Evolutionary conservation across 495 filamentous ascomycete genomes (phyloP).

Genomic region (Penicillium dipodomyicola): DNA sequence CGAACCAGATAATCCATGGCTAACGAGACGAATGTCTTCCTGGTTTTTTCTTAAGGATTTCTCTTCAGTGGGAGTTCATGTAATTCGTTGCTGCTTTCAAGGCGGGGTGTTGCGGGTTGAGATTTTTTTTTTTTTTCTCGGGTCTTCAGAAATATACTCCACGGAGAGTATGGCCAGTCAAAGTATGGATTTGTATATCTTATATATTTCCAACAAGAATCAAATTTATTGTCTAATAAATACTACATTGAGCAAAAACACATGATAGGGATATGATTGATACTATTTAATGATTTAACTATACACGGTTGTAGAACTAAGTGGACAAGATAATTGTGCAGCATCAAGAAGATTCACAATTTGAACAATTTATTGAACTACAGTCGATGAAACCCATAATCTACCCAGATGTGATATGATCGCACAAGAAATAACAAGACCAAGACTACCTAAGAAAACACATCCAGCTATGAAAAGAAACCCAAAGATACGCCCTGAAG

Average conservation of each 20-base stretch:
- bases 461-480: constrained; percentile 9
- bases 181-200: not conserved
- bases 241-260: not conserved
- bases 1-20: constrained; percentile 81
- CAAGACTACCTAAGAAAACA: constrained; percentile 6
- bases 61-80: constrained; percentile 1
- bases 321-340: constrained; percentile 3
- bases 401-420: constrained; percentile 6
- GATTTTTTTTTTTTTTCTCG: constrained; percentile 13
- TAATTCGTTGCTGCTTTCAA: constrained; percentile 1
- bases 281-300: not conserved
- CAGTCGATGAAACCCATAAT: not conserved
- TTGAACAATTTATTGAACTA: not conserved
- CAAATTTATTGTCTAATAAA: not conserved
- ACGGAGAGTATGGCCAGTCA: not conserved
- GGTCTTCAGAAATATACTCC: constrained; percentile 12
- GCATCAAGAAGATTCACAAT: not conserved
- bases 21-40: not conserved
- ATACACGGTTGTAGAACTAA: not conserved
- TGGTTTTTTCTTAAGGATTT: not conserved
- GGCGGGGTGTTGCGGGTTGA: constrained; percentile 25
- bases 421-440: constrained; percentile 16
- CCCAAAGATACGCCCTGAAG: constrained; percentile 28
- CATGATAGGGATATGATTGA: not conserved
- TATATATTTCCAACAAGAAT: constrained; percentile 1